phyloP scores from a whole-genome alignment of 192 early-diverging fungal genomes.

The Mortierella alpina region DNA sequence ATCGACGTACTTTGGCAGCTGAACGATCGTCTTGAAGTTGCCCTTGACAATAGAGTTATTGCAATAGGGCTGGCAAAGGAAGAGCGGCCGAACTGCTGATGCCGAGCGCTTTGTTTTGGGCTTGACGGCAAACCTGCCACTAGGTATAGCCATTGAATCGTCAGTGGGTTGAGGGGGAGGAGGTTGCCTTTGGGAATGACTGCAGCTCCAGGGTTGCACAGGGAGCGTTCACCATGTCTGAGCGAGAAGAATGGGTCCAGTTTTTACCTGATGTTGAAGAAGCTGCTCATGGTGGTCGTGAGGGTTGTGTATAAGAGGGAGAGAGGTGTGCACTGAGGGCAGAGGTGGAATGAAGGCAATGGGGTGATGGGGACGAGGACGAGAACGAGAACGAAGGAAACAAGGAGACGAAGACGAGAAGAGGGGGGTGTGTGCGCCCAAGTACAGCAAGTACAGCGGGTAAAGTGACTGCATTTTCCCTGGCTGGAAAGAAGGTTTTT shows the following conservation, averaged over 20 bases:
- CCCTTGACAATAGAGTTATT: constrained; percentile 90
- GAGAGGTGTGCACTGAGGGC: too few relatives aligned
- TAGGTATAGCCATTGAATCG: not conserved
- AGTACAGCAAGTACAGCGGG: not conserved
- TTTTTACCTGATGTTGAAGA: constrained; percentile 39
- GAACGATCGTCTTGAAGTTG: constrained; percentile 89
- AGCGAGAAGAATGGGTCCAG: not conserved
- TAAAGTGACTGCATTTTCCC: too few relatives aligned
- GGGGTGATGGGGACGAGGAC: not conserved
- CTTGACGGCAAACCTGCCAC: constrained; percentile 32
- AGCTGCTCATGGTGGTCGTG: constrained; percentile 18
- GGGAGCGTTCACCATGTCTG: not conserved
- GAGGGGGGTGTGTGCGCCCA: not conserved
- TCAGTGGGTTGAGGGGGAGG: not conserved
- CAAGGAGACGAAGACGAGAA: not conserved
- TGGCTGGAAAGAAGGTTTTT: too few relatives aligned
- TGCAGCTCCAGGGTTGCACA: not conserved
- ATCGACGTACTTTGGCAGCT: constrained; percentile 92
- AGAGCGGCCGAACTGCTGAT: constrained; percentile 56
- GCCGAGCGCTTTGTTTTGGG: constrained; percentile 40
- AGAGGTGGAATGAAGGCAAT: not conserved
- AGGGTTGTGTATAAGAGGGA: too few relatives aligned
- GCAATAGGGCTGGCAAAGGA: constrained; percentile 74
- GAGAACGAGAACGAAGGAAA: not conserved
- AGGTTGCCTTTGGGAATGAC: not conserved